Base-by-base conservation (phyloP, 2,329 filamentous ascomycete genomes). In the Aspergillus versicolor region DNA sequence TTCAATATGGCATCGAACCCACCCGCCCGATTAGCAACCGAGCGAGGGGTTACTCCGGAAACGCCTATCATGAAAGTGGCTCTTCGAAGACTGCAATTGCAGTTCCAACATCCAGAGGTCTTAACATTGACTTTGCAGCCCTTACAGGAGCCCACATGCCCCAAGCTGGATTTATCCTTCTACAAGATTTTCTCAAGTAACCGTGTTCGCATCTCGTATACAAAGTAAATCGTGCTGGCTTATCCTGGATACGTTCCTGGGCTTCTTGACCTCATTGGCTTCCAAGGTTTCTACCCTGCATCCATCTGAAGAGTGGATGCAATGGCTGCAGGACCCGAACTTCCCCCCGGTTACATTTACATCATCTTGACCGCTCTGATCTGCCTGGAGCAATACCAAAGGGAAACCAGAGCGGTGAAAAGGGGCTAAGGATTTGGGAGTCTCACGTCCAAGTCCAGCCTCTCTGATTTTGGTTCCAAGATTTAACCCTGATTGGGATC, bases 41-140 rank as follows among this genome's bases (percentile, higher is more conserved):
- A 19, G 17, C 13, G 15, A 19, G 32, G 32, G 64, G 62, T 63
- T 61, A 62, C 63, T 64, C 53, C 57, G 63, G 63, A 48, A 64
- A 63, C 63, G 24, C 61, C n/a, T 42, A 42, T 56, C 55, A 59
- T 61, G 58, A 60, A 58, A 37, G 13, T 45, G 15, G 12, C 24
- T 24, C 11, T 21, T 13, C 41, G 21, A 43, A 43, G 41, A 19
- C 8, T 11, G 15, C 34, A 6, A 19, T 21, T 21, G 21, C 21
- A 43, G 11, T 49, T 38, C 34, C 9, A 30, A 9, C 27, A 11
- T 30, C 27, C 8, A 9, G 27, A 9, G 27, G 27, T 11, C 27
- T 7, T 7, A 49, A n/a, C 13, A 21, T 24, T 6, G 22, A 15
- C 24, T 27, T 22, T 45, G 43, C 27, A 32, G 12, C n/a, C 30